These are phyloP conservation scores for Backusella liffmaniae DNA, from an alignment of 192 early-diverging fungal genomes.

Conservation along the genomic window DNA sequence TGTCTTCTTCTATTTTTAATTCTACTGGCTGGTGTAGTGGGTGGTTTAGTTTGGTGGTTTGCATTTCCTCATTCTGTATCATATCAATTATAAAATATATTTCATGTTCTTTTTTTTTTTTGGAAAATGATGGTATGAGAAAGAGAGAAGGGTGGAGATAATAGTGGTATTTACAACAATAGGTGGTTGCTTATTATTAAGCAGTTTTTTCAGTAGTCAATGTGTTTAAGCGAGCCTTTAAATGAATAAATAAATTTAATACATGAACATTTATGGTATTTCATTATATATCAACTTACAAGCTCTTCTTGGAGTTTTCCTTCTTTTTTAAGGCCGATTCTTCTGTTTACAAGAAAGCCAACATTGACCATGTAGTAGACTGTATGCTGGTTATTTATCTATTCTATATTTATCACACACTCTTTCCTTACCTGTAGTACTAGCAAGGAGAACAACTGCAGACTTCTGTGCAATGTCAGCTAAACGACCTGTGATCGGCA, in stretches of 20 bases:
- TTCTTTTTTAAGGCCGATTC: slow-evolving; percentile 38
- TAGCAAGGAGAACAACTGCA: slow-evolving; percentile 32
- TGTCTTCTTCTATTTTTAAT: slow-evolving; percentile 25
- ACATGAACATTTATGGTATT: no score
- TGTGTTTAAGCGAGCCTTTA: slow-evolving; percentile 11
- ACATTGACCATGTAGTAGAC: slow-evolving; percentile 40
- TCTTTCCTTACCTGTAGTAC: slow-evolving; percentile 24
- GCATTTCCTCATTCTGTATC: slow-evolving; percentile 12
- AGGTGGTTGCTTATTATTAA: neutral
- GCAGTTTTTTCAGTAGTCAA: neutral
- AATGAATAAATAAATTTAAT: neutral
- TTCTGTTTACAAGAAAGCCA: slow-evolving; percentile 30
- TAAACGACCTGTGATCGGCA: slow-evolving; percentile 22
- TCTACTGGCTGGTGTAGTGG: slow-evolving; percentile 18
- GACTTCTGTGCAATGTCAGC: slow-evolving; percentile 42
- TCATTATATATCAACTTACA: slow-evolving; percentile 13
- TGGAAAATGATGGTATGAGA: neutral
- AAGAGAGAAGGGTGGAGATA: neutral
- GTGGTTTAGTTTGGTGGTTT: slow-evolving; percentile 30
- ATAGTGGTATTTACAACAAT: neutral
- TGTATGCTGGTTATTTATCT: neutral
- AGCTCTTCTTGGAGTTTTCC: slow-evolving; percentile 39
- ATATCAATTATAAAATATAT: neutral
- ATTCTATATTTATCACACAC: neutral
- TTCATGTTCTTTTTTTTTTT: neutral